phyloP scores from a whole-genome alignment of 176 grass and related monocot species.

The Oropetium thomaeum region DNA sequence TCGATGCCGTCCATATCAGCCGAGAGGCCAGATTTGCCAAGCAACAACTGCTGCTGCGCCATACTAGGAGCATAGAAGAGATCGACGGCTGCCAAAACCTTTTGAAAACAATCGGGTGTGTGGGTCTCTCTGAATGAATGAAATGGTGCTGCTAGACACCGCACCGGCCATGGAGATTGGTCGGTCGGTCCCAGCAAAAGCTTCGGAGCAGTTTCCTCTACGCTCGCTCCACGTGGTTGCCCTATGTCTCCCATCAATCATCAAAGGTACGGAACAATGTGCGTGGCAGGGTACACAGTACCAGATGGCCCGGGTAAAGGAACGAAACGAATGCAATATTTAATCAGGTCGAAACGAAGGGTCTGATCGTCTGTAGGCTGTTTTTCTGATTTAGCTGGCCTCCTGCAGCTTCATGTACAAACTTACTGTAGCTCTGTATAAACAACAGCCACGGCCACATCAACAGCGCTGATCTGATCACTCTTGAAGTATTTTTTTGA shows the following conservation, averaged over 20 bases:
- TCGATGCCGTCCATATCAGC: background rate
- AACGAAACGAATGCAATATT: too few relatives aligned
- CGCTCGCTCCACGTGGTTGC: background rate
- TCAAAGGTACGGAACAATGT: background rate
- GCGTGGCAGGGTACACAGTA: background rate
- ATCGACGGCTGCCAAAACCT: background rate
- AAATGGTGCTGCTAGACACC: background rate
- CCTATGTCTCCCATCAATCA: background rate
- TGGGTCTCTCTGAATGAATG: background rate
- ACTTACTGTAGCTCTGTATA: too few relatives aligned
- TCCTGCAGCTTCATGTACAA: too few relatives aligned
- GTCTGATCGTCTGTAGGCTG: too few relatives aligned
- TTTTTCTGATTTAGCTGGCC: too few relatives aligned
- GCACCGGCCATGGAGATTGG: constrained; percentile 31
- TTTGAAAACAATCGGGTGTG: background rate
- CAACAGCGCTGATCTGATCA: too few relatives aligned
- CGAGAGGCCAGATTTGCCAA: background rate
- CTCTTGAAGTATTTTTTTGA: too few relatives aligned
- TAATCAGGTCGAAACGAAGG: too few relatives aligned
- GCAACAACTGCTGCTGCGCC: background rate
- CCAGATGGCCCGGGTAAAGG: too few relatives aligned
- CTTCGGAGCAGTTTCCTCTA: background rate
- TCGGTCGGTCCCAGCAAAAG: constrained; percentile 3
- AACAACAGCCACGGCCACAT: too few relatives aligned
- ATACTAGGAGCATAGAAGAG: background rate